A percentile compares a stretch with the other conserved stretches of the same genome.
phyloP scores from a whole-genome alignment of 345 rosid species.

The Passiflora organensis region DNA sequence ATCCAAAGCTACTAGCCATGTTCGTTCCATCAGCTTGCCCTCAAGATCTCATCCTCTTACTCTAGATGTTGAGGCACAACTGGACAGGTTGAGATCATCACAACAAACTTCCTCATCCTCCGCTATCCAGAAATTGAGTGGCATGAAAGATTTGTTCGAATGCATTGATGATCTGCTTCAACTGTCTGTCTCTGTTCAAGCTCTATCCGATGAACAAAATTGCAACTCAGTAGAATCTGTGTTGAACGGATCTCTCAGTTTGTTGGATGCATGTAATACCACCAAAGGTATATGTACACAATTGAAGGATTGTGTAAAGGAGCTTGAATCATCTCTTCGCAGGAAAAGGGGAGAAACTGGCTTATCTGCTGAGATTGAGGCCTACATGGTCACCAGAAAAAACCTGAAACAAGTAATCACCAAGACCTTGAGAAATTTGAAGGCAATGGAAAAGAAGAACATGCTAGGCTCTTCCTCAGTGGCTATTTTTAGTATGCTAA shows the following conservation, averaged over 20 bases:
- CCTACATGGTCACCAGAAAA: slow-evolving; percentile 1
- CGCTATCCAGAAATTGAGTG: background rate
- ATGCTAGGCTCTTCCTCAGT: background rate
- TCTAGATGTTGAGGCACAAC: slow-evolving; percentile 23
- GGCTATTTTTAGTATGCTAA: background rate
- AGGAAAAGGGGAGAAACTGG: background rate
- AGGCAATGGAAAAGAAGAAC: background rate
- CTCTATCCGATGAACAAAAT: background rate
- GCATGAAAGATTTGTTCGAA: background rate
- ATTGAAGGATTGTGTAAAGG: background rate
- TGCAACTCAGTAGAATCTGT: background rate
- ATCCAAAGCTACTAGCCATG: slow-evolving; percentile 3
- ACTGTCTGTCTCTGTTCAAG: background rate
- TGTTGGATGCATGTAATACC: background rate
- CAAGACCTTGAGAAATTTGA: background rate
- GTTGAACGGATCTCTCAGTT: background rate
- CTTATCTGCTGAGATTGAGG: background rate
- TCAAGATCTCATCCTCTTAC: slow-evolving; percentile 27
- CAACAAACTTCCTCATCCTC: background rate
- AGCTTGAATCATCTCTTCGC: background rate
- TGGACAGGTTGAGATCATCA: slow-evolving; percentile 18
- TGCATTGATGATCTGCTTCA: slow-evolving; percentile 1
- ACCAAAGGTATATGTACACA: background rate
- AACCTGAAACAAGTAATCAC: background rate
- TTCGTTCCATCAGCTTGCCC: slow-evolving; percentile 38